A percentile compares a stretch with the other conserved stretches of the same genome.
Conservation (phyloP, 2,329 filamentous ascomycete species). For the Aspergillus candidus region DNA sequence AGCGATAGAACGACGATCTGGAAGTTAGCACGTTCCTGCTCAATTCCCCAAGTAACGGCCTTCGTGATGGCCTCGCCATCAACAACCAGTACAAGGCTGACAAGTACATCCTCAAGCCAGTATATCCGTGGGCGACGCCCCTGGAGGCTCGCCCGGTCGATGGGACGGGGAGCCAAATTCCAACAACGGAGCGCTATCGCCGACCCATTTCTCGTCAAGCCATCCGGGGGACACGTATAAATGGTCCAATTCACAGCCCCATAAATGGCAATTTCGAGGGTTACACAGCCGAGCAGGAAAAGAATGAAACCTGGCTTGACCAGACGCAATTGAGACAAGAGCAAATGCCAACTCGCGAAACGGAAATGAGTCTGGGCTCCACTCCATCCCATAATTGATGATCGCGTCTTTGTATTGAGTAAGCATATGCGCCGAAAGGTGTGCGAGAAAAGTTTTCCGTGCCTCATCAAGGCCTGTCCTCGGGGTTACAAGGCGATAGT, state of each 20-base stretch:
- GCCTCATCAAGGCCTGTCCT: neutral
- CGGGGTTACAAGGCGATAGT: neutral
- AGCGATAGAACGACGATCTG: slow-evolving; percentile 6
- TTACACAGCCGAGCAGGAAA: slow-evolving; percentile 1
- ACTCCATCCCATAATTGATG: slow-evolving; percentile 5
- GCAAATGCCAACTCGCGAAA: slow-evolving; percentile 7
- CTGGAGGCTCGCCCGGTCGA: slow-evolving; percentile 6
- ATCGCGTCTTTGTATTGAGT: slow-evolving; percentile 3
- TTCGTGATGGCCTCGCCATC: slow-evolving; percentile 4
- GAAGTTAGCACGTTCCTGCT: slow-evolving; percentile 2
- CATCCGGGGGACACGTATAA: neutral
- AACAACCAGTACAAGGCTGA: slow-evolving; percentile 6
- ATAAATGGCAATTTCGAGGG: neutral
- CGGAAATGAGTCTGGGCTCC: slow-evolving; percentile 7
- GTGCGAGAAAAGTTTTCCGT: slow-evolving; percentile 2
- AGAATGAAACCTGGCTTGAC: slow-evolving; percentile 4
- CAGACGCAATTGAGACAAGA: slow-evolving; percentile 7
- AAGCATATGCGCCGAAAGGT: neutral
- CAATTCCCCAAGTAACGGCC: slow-evolving; percentile 3
- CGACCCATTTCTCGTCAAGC: slow-evolving; percentile 1
- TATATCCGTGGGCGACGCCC: slow-evolving; percentile 6
- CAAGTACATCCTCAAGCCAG: slow-evolving; percentile 6
- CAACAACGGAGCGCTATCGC: slow-evolving; percentile 5
- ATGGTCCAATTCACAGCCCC: neutral
- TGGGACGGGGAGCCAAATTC: slow-evolving; percentile 6